phyloP scores from a whole-genome alignment of 2,329 filamentous ascomycete species.

The Hirsutella rhossiliensis region DNA sequence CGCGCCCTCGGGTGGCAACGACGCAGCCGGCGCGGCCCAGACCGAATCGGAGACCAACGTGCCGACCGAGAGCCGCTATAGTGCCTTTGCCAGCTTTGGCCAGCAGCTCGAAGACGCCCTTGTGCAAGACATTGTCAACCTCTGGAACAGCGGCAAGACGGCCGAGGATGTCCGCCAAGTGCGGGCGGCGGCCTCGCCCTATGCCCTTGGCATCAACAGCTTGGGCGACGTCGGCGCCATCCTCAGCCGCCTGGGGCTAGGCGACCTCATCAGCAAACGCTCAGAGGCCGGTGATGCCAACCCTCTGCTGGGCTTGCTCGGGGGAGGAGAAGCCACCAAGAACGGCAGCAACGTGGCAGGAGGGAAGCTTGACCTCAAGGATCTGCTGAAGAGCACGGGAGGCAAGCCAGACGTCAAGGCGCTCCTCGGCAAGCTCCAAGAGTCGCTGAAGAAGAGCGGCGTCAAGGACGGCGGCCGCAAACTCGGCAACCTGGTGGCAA shows the following conservation, averaged over 20 bases:
- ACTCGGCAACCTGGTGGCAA: not conserved
- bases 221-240: not conserved
- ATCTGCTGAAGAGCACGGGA: not conserved
- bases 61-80: too few species aligned
- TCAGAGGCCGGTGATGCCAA: not conserved
- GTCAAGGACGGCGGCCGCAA: not conserved
- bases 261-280: not conserved
- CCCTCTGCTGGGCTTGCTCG: too few species aligned
- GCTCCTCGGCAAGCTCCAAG: not conserved
- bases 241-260: not conserved
- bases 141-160: not conserved
- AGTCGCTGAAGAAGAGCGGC: not conserved
- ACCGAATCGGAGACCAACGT: too few species aligned
- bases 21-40: not conserved
- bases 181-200: not conserved
- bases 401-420: too few species aligned
- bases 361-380: not conserved
- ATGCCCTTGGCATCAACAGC: not conserved
- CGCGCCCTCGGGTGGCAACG: not conserved
- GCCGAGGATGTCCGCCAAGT: not conserved
- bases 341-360: not conserved
- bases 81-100: not conserved
- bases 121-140: not conserved
- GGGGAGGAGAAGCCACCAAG: too few species aligned
- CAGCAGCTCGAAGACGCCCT: not conserved